These are phyloP conservation scores for Blastobotrys parvus DNA, from an alignment of 805 yeast species.

Conservation along the genomic window DNA sequence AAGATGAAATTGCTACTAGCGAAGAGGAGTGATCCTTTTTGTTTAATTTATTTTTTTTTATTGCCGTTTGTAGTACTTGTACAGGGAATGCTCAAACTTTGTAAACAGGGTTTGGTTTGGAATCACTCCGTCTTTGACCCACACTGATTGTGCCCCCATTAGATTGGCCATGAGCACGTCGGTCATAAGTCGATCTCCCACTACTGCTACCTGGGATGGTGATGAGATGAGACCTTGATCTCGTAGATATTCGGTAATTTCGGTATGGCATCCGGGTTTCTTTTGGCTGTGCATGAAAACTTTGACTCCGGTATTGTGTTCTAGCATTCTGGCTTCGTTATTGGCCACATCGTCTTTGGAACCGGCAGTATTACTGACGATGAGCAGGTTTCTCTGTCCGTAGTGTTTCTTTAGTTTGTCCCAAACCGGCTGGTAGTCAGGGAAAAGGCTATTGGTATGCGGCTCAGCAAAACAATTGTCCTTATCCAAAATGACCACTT, in stretches of 20 bases:
- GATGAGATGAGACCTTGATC: slow-evolving; percentile 36
- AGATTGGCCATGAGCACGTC: slow-evolving; percentile 90
- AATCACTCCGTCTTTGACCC: slow-evolving; percentile 74
- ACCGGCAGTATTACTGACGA: slow-evolving; percentile 93
- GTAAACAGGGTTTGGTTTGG: slow-evolving; percentile 10
- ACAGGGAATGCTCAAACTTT: slow-evolving; percentile 12
- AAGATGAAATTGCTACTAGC: too few relatives aligned
- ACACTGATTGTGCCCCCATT: slow-evolving; percentile 81
- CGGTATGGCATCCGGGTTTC: slow-evolving; percentile 40
- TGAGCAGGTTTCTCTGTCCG: slow-evolving; percentile 56
- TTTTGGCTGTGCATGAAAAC: slow-evolving; percentile 28
- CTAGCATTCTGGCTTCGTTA: slow-evolving; percentile 53
- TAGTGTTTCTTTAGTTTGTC: slow-evolving; percentile 41
- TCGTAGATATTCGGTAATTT: slow-evolving; percentile 53
- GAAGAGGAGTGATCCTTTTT: too few relatives aligned
- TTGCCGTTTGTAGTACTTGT: background rate
- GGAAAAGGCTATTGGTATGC: slow-evolving; percentile 73
- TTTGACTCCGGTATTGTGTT: slow-evolving; percentile 38
- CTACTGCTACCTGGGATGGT: slow-evolving; percentile 66
- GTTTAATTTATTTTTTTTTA: too few relatives aligned
- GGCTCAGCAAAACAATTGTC: slow-evolving; percentile 92
- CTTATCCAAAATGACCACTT: slow-evolving; percentile 81
- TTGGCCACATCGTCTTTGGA: slow-evolving; percentile 61
- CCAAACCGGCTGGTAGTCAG: slow-evolving; percentile 56
- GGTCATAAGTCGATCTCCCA: slow-evolving; percentile 88